Conservation (phyloP, 2,329 filamentous ascomycete genomes). For the Fusarium camptoceras region DNA sequence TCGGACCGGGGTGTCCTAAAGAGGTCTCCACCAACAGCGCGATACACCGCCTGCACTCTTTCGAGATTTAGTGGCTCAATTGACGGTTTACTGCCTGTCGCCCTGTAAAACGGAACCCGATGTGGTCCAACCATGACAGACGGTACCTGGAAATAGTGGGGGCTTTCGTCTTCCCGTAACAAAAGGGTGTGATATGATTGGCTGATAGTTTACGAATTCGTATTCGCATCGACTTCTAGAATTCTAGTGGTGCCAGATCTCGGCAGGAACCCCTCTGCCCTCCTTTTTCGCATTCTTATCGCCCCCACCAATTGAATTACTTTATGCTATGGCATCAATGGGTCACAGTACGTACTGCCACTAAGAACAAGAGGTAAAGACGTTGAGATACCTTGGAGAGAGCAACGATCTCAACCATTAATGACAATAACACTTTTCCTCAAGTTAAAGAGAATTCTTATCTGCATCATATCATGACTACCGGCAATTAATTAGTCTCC, state of each 20-base stretch:
- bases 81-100: constrained; percentile 11
- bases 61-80: constrained; percentile 25
- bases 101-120: constrained; percentile 23
- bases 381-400: too few relatives aligned
- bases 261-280: constrained; percentile 15
- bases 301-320: constrained; percentile 11
- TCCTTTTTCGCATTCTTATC: constrained; percentile 44
- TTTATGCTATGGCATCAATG: not conserved
- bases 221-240: constrained; percentile 39
- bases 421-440: not conserved
- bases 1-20: constrained; percentile 32
- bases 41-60: constrained; percentile 34
- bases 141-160: constrained; percentile 35
- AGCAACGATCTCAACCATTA: not conserved
- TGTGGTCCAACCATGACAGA: constrained; percentile 9
- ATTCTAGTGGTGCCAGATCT: constrained; percentile 32
- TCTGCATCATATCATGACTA: not conserved
- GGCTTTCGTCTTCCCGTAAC: not conserved
- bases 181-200: constrained; percentile 30
- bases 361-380: not conserved
- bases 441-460: not conserved
- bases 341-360: constrained; percentile 22
- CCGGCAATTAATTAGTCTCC: constrained; percentile 4
- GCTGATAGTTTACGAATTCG: constrained; percentile 26
- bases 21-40: constrained; percentile 30